These are phyloP conservation scores for Fusarium cyanostomum DNA, from an alignment of 2,329 filamentous ascomycete genomes.

Conservation along the genomic window DNA sequence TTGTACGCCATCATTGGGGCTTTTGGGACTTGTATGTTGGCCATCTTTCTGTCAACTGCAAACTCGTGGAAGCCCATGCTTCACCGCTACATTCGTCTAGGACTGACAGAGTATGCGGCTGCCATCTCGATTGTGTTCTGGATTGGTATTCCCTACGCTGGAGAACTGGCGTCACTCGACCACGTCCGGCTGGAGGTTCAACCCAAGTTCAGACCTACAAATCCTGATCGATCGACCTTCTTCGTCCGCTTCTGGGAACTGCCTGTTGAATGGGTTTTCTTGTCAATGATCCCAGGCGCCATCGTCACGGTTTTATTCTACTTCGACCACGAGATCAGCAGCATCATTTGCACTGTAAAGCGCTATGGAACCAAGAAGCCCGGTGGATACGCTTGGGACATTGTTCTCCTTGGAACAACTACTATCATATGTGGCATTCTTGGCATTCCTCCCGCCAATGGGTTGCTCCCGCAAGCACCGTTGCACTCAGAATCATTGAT, in stretches of 20 bases:
- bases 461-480: slow-evolving; percentile 72
- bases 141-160: slow-evolving; percentile 69
- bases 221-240: slow-evolving; percentile 63
- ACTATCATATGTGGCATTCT: slow-evolving; percentile 72
- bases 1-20: slow-evolving; percentile 72
- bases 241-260: slow-evolving; percentile 72
- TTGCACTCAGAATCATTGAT: slow-evolving; percentile 71
- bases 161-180: slow-evolving; percentile 66
- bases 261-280: slow-evolving; percentile 66
- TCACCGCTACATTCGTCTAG: slow-evolving; percentile 68
- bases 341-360: slow-evolving; percentile 71
- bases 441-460: slow-evolving; percentile 73
- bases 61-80: slow-evolving; percentile 70
- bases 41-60: slow-evolving; percentile 69
- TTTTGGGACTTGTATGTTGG: slow-evolving; percentile 69
- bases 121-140: slow-evolving; percentile 74
- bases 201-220: slow-evolving; percentile 64
- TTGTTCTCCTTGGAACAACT: slow-evolving; percentile 68
- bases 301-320: slow-evolving; percentile 76
- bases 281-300: slow-evolving; percentile 67
- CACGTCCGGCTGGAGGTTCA: slow-evolving; percentile 67
- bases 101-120: slow-evolving; percentile 70
- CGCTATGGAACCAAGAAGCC: slow-evolving; percentile 70
- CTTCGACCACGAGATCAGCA: slow-evolving; percentile 76
- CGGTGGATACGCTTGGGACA: slow-evolving; percentile 72